Base-by-base conservation (phyloP, 352 stramenopile species). In the Phytophthora pseudosyringae region DNA sequence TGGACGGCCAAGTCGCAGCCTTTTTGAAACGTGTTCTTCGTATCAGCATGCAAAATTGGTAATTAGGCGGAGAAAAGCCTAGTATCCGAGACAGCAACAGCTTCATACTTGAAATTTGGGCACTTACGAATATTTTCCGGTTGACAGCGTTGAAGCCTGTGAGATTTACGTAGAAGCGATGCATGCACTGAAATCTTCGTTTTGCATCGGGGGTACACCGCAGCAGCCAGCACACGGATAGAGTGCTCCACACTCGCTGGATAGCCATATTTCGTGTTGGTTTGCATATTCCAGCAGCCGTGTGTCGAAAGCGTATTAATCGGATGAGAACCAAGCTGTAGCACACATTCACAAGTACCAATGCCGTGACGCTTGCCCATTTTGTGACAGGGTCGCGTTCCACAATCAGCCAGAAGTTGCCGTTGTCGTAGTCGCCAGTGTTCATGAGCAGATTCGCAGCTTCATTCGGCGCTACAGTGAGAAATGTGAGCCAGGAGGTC, bases 391-490 rank as follows among this genome's bases (percentile, higher is more conserved):
- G 25, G 0, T 26, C 1, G 2, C 44, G 32, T 5, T 77, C 70
- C 10, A 65, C 15, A 21, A 76, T 76, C 9, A 78, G 65, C 65
- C 75, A 81, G 26, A 83, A 81, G 4, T 53, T 50, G 2, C 69
- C 71, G 11, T 81, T 68, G 28, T 81, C 69, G 11, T 68, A 80
- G 21, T 73, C 56, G 0, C 36, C 50, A 0, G 65, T 80, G 33
- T 69, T 65, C 72, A 83, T 78, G 44, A 83, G 63, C 7, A 63
- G 52, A 39, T 80, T 83, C 5, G 69, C 69, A 2, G 66, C 66
- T 47, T 54, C 43, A 21, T 72, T 81, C 9, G 65, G 75, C 12
- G 51, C 63, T 5, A 71, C 6, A 4, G 49, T 69, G 36, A 80
- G 43, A 12, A 67, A 62, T 8, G 77, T 63, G 10, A 83, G 46